These are phyloP conservation scores for Cutaneotrichosporon dermatis DNA, from an alignment of 1,284 basidiomycete genomes.

Conservation along the genomic window DNA sequence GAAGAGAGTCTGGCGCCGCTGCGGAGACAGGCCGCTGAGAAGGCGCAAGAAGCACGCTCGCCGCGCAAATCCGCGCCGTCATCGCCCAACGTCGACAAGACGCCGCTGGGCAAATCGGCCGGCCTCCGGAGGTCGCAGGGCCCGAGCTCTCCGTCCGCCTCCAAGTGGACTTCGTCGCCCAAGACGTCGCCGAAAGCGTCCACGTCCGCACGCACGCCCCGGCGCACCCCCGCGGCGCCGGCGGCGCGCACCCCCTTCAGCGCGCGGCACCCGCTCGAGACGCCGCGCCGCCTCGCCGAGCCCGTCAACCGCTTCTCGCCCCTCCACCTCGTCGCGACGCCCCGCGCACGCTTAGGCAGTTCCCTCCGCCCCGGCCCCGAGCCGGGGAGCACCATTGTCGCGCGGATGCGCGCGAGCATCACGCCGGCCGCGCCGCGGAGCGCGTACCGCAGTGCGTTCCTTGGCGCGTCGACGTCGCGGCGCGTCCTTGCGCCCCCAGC, in stretches of 20 bases:
- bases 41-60: background rate
- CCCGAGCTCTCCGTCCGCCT: too few species aligned
- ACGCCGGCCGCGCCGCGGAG: slow-evolving; percentile 5
- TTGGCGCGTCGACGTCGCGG: background rate
- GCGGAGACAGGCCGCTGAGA: slow-evolving; percentile 9
- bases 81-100: background rate
- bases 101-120: too few species aligned
- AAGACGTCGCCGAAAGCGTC: background rate
- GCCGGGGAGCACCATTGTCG: slow-evolving; percentile 6
- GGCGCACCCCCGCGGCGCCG: background rate
- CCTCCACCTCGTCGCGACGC: background rate
- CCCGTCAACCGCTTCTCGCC: slow-evolving; percentile 1
- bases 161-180: background rate
- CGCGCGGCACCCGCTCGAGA: slow-evolving; percentile 29
- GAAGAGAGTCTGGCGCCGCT: slow-evolving; percentile 34
- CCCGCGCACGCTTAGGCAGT: background rate
- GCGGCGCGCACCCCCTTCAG: background rate
- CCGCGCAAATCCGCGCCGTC: background rate
- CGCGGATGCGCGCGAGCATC: slow-evolving; percentile 8
- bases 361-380: background rate
- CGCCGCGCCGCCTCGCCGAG: slow-evolving; percentile 22
- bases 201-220: background rate
- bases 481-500: background rate
- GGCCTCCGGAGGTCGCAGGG: too few species aligned
- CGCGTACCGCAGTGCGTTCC: background rate